Base-by-base conservation (phyloP, 495 filamentous ascomycete species). In the Penicillium paxilli region DNA sequence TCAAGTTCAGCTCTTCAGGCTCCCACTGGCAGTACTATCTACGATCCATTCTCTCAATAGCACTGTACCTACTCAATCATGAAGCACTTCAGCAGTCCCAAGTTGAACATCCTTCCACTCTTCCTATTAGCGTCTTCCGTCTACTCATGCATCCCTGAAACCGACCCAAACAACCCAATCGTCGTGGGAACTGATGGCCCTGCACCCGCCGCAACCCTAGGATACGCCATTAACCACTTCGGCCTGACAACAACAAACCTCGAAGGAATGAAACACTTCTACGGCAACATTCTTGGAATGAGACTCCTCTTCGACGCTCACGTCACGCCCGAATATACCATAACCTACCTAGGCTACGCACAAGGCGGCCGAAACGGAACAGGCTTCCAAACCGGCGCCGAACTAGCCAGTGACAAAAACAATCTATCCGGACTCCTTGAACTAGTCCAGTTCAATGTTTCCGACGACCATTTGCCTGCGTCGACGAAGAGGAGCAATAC, bases 321-420 rank as follows among this genome's bases (percentile, higher is more conserved):
- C 19, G 35, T 59, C 1, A 59, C 62, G 22, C 53, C 57, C 16
- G 42, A 63, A 20, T 65, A 52, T 50, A 59, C 57, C 16, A 53
- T 70, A 45, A 60, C 57, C 42, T 73, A 71, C 50, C 37, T 71
- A 52, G 62, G 52, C 8, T 60, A 65, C 49, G 42, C 60, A n/a
- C 59, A 63, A 37, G 70, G 66, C 28, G 68, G 68, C 7, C 62
- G 57, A 35, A 71, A 70, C 54, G 70, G 70, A 3, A 68, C 65
- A 3, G 68, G 65, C 11, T 71, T 60, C 50, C 69, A 70, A 48
- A 70, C 59, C 9, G 60, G 35, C 5, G 56, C 48, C 11, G 63
- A 73, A 46, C 49, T 70, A 30, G 33, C 49, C 5, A 51, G 54
- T 8, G 52, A 68, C 30, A 65, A 73, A 58, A 65, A 60, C 37